Conservation (phyloP, 257 asterid genomes). For the Gynochthodes officinalis region DNA sequence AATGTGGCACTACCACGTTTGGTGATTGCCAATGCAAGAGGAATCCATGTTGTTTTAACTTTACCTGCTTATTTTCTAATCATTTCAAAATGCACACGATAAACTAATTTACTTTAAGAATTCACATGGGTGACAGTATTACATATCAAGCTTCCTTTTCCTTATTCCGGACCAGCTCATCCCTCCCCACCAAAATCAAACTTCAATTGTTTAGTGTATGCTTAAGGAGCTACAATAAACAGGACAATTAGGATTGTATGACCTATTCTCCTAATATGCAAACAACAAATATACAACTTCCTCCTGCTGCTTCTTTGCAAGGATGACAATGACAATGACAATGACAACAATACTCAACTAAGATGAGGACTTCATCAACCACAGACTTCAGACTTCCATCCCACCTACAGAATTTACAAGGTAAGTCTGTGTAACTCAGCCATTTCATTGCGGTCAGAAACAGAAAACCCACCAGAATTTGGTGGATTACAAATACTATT, state of each 20-base stretch:
- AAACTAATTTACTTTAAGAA: neutral
- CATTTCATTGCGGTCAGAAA: no score
- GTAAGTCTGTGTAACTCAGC: no score
- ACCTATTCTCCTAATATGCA: no score
- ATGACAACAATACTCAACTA: no score
- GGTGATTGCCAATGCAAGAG: constrained; percentile 7
- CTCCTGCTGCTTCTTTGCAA: no score
- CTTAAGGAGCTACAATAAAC: neutral
- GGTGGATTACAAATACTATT: neutral
- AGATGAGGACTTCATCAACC: no score
- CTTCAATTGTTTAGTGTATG: neutral
- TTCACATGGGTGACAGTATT: constrained; percentile 11
- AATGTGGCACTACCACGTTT: neutral
- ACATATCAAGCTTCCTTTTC: neutral
- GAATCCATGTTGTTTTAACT: neutral
- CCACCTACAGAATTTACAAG: no score
- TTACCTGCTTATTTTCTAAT: neutral
- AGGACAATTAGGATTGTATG: neutral
- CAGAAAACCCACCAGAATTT: neutral
- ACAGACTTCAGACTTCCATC: no score
- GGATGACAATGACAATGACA: no score
- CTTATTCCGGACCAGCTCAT: neutral
- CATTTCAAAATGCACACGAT: neutral
- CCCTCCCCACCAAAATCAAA: constrained; percentile 4
- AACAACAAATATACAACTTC: no score